A percentile compares a stretch with the other conserved stretches of the same genome.
phyloP scores from a whole-genome alignment of 202 grass and related monocot genomes.

The Panicum virgatum region DNA sequence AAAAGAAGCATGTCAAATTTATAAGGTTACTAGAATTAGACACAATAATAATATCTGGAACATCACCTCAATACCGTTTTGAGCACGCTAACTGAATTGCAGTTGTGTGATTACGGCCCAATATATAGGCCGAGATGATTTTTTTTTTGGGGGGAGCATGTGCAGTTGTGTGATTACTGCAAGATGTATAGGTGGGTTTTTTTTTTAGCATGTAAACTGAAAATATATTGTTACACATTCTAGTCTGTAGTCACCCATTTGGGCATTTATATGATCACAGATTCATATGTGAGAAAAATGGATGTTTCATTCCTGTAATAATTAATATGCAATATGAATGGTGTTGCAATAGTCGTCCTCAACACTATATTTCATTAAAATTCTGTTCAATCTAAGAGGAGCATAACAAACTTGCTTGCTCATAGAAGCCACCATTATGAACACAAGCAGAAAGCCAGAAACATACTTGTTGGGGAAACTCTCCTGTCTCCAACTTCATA shows the following conservation, averaged over 20 bases:
- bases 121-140: not conserved
- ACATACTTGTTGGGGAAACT: constrained; percentile 24
- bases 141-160: not conserved
- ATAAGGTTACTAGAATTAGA: not conserved
- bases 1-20: not conserved
- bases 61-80: not conserved
- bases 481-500: constrained; percentile 17
- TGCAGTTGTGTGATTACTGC: not conserved
- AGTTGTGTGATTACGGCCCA: not conserved
- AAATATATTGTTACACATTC: not conserved
- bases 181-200: not conserved
- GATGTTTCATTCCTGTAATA: not conserved
- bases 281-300: not conserved
- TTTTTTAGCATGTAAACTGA: not conserved
- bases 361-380: not conserved
- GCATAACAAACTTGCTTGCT: not conserved
- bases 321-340: not conserved
- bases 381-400: not conserved
- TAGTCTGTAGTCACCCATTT: not conserved
- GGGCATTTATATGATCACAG: not conserved
- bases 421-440: not conserved
- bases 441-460: not conserved
- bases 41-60: not conserved
- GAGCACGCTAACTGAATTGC: not conserved
- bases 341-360: not conserved